A percentile compares a stretch with the other conserved stretches of the same genome.
Evolutionary conservation across 192 early-diverging fungal genomes (phyloP).

Genomic region (Backusella macrospora): DNA sequence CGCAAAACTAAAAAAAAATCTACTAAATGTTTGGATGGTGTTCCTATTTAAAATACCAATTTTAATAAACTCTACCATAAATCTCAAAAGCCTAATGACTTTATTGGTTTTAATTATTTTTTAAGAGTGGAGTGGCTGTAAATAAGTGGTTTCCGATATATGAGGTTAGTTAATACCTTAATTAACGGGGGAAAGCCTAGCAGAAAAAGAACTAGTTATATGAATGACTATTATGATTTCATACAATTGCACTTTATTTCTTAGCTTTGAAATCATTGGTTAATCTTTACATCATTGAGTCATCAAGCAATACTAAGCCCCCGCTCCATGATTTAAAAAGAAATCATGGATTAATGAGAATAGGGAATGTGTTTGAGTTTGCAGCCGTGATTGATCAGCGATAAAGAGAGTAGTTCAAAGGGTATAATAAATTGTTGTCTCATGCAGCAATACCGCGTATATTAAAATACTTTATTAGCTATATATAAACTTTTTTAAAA

Average conservation of each 20-base stretch:
- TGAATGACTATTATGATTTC: slow-evolving; percentile 83
- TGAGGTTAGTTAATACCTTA: slow-evolving; percentile 48
- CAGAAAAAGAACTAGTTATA: slow-evolving; percentile 52
- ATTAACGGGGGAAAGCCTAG: too few species aligned
- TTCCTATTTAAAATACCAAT: too few species aligned
- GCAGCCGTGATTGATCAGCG: background rate
- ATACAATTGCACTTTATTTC: slow-evolving; percentile 70
- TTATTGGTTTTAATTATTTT: too few species aligned
- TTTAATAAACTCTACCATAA: too few species aligned
- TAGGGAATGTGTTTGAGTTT: background rate
- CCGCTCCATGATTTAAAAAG: background rate
- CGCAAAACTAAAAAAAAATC: too few species aligned
- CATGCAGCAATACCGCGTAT: background rate
- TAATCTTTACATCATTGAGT: slow-evolving; percentile 63
- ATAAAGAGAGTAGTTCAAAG: background rate
- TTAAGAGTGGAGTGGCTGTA: too few species aligned
- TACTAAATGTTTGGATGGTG: too few species aligned
- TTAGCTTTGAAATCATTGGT: slow-evolving; percentile 78
- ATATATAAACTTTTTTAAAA: background rate
- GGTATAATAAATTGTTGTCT: background rate
- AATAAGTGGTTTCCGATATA: slow-evolving; percentile 88
- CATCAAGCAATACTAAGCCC: background rate
- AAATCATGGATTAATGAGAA: background rate
- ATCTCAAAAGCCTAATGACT: too few species aligned
- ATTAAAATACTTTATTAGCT: background rate